phyloP scores from a whole-genome alignment of 1,284 basidiomycete genomes.

The Pseudozyma pruni region DNA sequence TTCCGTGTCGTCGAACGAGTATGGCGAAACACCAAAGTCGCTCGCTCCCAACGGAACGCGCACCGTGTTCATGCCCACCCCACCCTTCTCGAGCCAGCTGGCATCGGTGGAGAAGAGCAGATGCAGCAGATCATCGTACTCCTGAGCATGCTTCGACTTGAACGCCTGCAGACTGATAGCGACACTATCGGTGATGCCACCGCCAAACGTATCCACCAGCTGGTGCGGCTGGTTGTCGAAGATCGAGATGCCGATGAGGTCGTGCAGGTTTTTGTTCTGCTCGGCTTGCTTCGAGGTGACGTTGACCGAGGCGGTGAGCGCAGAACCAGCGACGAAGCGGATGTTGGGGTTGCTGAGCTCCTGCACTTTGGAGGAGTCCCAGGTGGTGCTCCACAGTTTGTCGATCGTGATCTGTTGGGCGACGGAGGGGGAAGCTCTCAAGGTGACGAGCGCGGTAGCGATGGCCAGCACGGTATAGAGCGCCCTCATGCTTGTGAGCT shows the following conservation, averaged over 20 bases:
- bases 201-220: slow-evolving; percentile 40
- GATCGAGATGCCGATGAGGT: slow-evolving; percentile 33
- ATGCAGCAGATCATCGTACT: slow-evolving; percentile 53
- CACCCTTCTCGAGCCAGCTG: slow-evolving; percentile 36
- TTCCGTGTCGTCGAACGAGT: slow-evolving; percentile 56
- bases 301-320: slow-evolving; percentile 25
- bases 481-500: background rate
- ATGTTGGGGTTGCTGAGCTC: slow-evolving; percentile 36
- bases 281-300: slow-evolving; percentile 4
- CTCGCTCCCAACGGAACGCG: slow-evolving; percentile 53
- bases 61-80: slow-evolving; percentile 41
- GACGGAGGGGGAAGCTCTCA: too few species aligned
- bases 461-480: slow-evolving; percentile 1
- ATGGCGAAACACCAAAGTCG: slow-evolving; percentile 46
- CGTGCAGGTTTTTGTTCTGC: slow-evolving; percentile 1
- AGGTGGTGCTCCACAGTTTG: slow-evolving; percentile 42
- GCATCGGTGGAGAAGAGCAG: slow-evolving; percentile 43
- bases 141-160: slow-evolving; percentile 36
- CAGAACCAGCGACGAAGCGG: slow-evolving; percentile 17
- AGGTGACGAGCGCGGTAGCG: background rate
- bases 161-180: slow-evolving; percentile 53
- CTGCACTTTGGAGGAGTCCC: slow-evolving; percentile 29
- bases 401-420: slow-evolving; percentile 39
- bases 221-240: slow-evolving; percentile 38
- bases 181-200: slow-evolving; percentile 51